A percentile compares a stretch with the other conserved stretches of the same genome.
Conservation (phyloP, 768 basidiomycete species). For the Macrolepiota fuliginosa region DNA sequence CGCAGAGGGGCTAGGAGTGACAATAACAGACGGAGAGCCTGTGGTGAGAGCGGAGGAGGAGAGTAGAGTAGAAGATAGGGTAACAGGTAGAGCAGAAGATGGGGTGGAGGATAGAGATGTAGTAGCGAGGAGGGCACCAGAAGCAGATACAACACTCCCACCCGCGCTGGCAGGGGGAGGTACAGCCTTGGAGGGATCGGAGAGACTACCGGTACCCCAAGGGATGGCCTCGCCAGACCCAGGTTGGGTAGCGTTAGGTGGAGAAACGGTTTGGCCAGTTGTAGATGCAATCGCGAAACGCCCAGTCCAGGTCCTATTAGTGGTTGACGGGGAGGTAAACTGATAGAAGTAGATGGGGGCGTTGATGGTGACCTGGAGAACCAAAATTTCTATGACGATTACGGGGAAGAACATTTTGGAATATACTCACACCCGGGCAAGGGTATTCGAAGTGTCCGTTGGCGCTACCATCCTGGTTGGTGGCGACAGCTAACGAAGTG, state of each 20-base stretch:
- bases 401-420: not conserved
- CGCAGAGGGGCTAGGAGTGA: slow-evolving; percentile 1
- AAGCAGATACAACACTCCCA: not conserved
- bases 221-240: slow-evolving; percentile 49
- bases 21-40: not conserved
- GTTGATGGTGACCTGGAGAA: slow-evolving; percentile 55
- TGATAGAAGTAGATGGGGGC: slow-evolving; percentile 82
- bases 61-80: not conserved
- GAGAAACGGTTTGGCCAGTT: slow-evolving; percentile 40
- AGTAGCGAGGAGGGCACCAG: not conserved
- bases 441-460: slow-evolving; percentile 47
- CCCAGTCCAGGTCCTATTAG: slow-evolving; percentile 60
- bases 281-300: slow-evolving; percentile 71
- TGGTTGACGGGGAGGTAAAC: slow-evolving; percentile 47
- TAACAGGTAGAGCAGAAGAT: no score
- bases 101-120: no score
- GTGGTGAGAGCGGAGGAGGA: not conserved
- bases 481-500: slow-evolving; percentile 52
- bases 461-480: slow-evolving; percentile 58
- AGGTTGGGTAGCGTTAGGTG: slow-evolving; percentile 54
- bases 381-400: not conserved
- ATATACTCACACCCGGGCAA: slow-evolving; percentile 60
- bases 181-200: slow-evolving; percentile 37
- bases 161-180: slow-evolving; percentile 31
- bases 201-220: slow-evolving; percentile 67